Evolutionary conservation across 257 asterid species (phyloP), one percentile per base, ranked within the genome.

Genomic region (Oldenlandia corymbosa): DNA sequence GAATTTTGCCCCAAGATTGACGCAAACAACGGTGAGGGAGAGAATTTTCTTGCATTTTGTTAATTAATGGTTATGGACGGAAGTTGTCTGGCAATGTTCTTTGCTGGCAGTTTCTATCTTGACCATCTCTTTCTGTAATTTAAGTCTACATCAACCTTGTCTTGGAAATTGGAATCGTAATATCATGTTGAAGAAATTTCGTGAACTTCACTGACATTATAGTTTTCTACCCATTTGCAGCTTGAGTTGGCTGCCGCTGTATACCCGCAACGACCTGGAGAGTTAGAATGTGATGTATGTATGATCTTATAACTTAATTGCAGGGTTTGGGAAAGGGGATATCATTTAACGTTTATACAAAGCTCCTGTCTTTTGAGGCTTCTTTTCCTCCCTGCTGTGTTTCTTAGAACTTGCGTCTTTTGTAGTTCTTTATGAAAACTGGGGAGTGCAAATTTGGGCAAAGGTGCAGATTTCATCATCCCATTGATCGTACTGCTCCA

Each of bases 241-340:
- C 81, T 85, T 71, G 99, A 87, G 57, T 74, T 87, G 78, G 79
- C 71, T 56, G 54, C 85, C 31, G 43, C 81, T 60, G 30, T 89
- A 69, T 87, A 80, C 72, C 97, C 97, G 41, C 99, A 92, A 72
- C 85, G 99, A 76, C 97, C 91, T 54, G 97, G 96, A 73, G 87
- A 87, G 70, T 68, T n/a, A 39, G 99, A 81, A 76, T 92, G 99
- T 73, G 97, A 89, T 73, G 99, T 92, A 73, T 64, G 97, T 82
- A 64, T 53, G 58, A 13, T 71, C 65, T 55, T 49, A 52, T 34
- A 27, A 32, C 9, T 3, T 9, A 34, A 4, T 34, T 34, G 9
- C 39, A 34, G 4, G 9, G 39, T 34, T 4, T 34, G 39, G 39
- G 39, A 9, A 34, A 34, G 9, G 39, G 39, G 39, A 9, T 34